Conservation (phyloP, 306 rosid species). For the Ormosia semicastrata region DNA sequence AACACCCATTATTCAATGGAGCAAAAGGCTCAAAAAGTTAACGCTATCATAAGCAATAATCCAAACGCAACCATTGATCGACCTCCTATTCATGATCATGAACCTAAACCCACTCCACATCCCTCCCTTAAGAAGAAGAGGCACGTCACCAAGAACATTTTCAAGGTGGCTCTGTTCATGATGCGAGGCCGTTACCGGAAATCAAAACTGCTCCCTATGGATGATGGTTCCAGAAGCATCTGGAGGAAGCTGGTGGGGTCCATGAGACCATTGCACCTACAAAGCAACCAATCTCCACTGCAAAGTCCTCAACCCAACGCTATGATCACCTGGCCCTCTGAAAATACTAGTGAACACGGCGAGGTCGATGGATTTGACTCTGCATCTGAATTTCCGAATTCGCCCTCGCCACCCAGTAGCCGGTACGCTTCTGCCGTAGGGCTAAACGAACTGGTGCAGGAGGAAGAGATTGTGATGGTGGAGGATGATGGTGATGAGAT, state of each 20-base stretch:
- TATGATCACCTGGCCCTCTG: background rate
- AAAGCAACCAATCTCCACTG: conserved; percentile 17
- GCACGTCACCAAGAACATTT: conserved; percentile 30
- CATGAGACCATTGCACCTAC: conserved; percentile 65
- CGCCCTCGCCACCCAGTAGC: conserved; percentile 11
- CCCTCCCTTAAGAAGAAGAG: conserved; percentile 16
- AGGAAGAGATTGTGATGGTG: background rate
- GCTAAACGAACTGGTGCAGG: conserved; percentile 47
- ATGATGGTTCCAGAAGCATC: conserved; percentile 28
- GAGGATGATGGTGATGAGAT: conserved; percentile 40
- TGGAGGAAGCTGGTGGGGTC: conserved; percentile 58
- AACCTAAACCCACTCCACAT: background rate
- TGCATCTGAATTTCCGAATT: background rate
- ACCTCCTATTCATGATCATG: background rate
- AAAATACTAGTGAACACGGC: background rate
- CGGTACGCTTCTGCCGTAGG: conserved; percentile 52
- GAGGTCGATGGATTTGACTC: background rate
- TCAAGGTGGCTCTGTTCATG: conserved; percentile 53
- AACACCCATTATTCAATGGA: background rate
- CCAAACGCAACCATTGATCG: background rate
- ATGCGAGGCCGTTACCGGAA: conserved; percentile 49
- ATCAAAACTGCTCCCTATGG: conserved; percentile 10
- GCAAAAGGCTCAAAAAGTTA: background rate
- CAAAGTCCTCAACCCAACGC: background rate
- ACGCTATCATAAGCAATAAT: background rate